Base-by-base conservation (phyloP, 2,329 filamentous ascomycete species). In the Aspergillus felis region DNA sequence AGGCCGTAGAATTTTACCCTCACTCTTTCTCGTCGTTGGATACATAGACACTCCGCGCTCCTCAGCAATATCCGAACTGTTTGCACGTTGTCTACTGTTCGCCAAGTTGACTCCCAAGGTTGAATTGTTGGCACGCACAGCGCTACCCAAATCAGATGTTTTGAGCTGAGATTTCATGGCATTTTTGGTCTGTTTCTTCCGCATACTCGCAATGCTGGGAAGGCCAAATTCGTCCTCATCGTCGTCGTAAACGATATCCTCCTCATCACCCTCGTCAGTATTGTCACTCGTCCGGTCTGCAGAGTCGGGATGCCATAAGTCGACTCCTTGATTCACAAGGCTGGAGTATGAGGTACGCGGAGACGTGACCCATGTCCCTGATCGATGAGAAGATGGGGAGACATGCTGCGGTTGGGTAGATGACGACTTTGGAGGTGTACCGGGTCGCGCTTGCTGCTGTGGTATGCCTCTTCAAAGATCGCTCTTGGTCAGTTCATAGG, bases 201-300 rank as follows among this genome's bases (percentile, higher is more conserved):
- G 89, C 88, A 94, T 94, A 70, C 88, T 96, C 4, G 92, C 90
- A 70, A 97, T 85, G 71, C 92, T 97, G 2, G 93, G 93, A 27
- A 97, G 81, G 1, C 93, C 93, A 75, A 97, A 97, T 71, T 97
- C 93, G 74, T 97, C 93, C 61, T 95, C 92, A 65, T 94, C 90
- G 65, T 96, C 91, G 68, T 90, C 90, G 67, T 94, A 91, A 10
- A 85, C 86, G 71, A 90, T 85, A 66, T 91, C 87, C 62, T 91
- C 90, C 56, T 82, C 81, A 4, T 79, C 78, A n/a, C 82, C 79
- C 12, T 83, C 83, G 4, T 89, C 89, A 14, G 83, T 82, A 55
- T 90, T 87, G 61, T 90, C 87, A 20, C 58, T 53, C 35, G 42
- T 56, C 20, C 50, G 56, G 27, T 86, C 81, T 60, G 59, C 54